Percentiles rank a stretch among this genome's conserved stretches.
phyloP scores from a whole-genome alignment of 2,329 filamentous ascomycete species.

The Orbilia javanica region DNA sequence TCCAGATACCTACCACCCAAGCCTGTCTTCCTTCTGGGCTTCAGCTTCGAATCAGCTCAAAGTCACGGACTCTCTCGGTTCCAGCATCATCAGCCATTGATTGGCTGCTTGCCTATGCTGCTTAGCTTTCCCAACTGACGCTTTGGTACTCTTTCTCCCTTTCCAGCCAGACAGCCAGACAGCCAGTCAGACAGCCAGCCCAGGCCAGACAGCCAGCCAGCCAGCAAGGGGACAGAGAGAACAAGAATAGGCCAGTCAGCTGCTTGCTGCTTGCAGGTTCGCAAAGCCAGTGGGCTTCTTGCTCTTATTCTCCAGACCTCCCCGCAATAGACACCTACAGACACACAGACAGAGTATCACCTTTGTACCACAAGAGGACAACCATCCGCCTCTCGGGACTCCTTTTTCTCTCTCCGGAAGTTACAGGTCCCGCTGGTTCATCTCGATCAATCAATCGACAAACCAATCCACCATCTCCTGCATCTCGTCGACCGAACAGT shows the following conservation, averaged over 20 bases:
- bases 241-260: neutral
- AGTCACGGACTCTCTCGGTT: neutral
- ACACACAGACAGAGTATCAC: constrained; percentile 15
- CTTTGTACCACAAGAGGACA: neutral
- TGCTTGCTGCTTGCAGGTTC: constrained; percentile 6
- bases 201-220: neutral
- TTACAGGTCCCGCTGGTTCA: constrained; percentile 13
- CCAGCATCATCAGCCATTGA: constrained; percentile 32
- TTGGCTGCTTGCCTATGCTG: constrained; percentile 19
- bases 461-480: constrained; percentile 7
- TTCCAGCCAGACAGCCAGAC: constrained; percentile 19
- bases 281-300: constrained; percentile 10
- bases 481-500: constrained; percentile 20
- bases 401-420: constrained; percentile 14
- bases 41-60: neutral
- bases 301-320: constrained; percentile 23
- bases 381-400: neutral
- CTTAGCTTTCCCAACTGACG: constrained; percentile 36
- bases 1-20: constrained; percentile 8
- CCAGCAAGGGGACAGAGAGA: neutral
- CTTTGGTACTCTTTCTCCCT: constrained; percentile 32
- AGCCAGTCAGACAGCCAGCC: neutral
- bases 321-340: constrained; percentile 25
- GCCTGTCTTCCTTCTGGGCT: neutral
- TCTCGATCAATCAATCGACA: neutral